Evolutionary conservation across 73 alveolate species (phyloP).

Genomic region (Paraurostyla sp.): DNA sequence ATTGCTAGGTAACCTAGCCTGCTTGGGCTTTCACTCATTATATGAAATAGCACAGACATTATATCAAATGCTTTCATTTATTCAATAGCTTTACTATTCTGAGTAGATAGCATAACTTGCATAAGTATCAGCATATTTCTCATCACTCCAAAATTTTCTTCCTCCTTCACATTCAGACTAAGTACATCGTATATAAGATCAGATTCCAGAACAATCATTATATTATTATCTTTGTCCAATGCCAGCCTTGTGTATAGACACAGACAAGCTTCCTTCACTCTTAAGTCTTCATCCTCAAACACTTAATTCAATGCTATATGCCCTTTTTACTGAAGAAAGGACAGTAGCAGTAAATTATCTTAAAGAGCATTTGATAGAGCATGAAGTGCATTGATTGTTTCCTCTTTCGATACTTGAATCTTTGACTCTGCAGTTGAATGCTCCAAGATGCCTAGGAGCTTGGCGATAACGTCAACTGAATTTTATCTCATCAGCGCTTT

Average conservation of each 20-base stretch:
- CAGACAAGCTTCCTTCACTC: constrained; percentile 46
- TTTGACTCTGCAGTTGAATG: neutral
- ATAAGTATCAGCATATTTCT: constrained; percentile 47
- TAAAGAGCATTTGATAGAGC: constrained; percentile 41
- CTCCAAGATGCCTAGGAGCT: neutral
- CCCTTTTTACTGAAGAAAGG: constrained; percentile 51
- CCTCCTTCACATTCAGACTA: neutral
- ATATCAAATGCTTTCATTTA: constrained; percentile 46
- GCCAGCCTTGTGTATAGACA: constrained; percentile 50
- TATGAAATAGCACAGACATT: neutral
- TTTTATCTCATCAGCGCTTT: constrained; percentile 17
- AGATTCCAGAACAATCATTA: constrained; percentile 36
- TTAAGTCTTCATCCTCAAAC: constrained; percentile 42
- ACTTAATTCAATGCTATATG: constrained; percentile 35
- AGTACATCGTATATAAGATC: constrained; percentile 50
- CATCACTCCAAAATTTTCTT: neutral
- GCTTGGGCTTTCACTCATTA: neutral
- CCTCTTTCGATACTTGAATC: neutral
- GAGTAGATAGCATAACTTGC: neutral
- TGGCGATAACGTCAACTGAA: constrained; percentile 23
- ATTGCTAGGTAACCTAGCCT: constrained; percentile 26
- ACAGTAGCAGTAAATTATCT: constrained; percentile 21
- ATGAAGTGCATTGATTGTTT: neutral
- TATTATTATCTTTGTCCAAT: constrained; percentile 31
- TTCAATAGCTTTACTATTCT: constrained; percentile 46